These are phyloP conservation scores for Litchi chinensis DNA, from an alignment of 345 rosid genomes.

Conservation along the genomic window DNA sequence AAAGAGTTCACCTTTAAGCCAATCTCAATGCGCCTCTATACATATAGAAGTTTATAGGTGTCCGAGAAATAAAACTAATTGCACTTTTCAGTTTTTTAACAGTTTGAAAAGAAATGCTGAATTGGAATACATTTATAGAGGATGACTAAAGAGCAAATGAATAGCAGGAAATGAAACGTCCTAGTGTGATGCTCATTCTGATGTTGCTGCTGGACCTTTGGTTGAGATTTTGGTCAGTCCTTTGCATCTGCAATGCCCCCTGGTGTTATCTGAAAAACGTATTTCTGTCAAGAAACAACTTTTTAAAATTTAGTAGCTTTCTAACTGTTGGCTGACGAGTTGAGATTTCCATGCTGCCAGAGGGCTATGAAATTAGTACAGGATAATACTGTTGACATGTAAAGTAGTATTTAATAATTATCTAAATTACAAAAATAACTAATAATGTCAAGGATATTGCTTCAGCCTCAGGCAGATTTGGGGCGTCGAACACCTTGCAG, in stretches of 20 bases:
- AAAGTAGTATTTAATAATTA: background rate
- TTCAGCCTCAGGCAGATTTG: constrained; percentile 88
- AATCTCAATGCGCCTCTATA: background rate
- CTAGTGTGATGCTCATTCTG: background rate
- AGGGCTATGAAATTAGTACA: background rate
- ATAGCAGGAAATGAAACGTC: background rate
- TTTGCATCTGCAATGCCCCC: constrained; percentile 90
- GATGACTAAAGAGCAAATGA: background rate
- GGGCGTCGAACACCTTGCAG: constrained; percentile 95
- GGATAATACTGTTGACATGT: background rate
- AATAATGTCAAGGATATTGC: constrained; percentile 74
- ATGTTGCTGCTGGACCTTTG: background rate
- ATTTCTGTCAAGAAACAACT: constrained; percentile 50
- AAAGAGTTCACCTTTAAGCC: background rate
- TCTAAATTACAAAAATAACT: background rate
- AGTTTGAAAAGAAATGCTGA: background rate
- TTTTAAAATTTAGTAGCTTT: background rate
- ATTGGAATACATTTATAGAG: background rate
- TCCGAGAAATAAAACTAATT: background rate
- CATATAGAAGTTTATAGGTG: background rate
- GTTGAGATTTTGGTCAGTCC: constrained; percentile 45
- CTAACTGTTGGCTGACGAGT: background rate
- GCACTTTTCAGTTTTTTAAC: background rate
- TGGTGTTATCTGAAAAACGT: constrained; percentile 77
- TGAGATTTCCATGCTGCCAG: background rate